Percentiles rank a stretch among this genome's conserved stretches.
Conservation (phyloP, 2,329 filamentous ascomycete genomes). For the Laburnicola sp. region DNA sequence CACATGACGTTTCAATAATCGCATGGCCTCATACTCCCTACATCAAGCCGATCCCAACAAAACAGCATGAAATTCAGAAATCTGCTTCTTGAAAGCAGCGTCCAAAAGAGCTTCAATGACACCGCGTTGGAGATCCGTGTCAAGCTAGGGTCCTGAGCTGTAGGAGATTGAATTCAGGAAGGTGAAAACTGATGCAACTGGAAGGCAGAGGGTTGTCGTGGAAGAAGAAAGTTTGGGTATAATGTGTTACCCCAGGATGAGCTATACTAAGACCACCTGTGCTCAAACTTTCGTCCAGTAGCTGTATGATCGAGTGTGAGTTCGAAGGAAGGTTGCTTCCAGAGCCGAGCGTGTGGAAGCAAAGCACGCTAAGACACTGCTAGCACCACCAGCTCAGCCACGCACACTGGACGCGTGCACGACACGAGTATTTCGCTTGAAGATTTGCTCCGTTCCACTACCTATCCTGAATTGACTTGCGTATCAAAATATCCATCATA, state of each 20-base stretch:
- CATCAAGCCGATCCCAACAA: not conserved
- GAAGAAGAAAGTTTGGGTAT: not conserved
- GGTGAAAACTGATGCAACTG: no score
- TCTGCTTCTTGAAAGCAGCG: not conserved
- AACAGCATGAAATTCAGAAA: not conserved
- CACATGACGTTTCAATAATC: slow-evolving; percentile 1
- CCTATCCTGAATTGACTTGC: not conserved
- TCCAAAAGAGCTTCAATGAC: not conserved
- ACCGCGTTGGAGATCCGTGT: not conserved
- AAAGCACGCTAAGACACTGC: not conserved
- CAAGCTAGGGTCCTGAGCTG: not conserved
- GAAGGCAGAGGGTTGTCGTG: no score
- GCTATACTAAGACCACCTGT: no score
- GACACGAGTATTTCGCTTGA: no score
- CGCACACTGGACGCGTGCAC: no score
- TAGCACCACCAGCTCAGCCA: not conserved
- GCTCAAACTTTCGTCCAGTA: no score
- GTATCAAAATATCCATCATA: not conserved
- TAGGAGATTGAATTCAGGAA: no score
- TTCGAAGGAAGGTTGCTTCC: not conserved
- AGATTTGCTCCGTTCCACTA: no score
- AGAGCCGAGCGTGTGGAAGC: not conserved
- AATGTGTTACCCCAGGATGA: not conserved
- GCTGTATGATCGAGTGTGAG: not conserved
- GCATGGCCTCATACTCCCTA: not conserved